Conservation (phyloP, 306 rosid species). For the Lagenaria siceraria region DNA sequence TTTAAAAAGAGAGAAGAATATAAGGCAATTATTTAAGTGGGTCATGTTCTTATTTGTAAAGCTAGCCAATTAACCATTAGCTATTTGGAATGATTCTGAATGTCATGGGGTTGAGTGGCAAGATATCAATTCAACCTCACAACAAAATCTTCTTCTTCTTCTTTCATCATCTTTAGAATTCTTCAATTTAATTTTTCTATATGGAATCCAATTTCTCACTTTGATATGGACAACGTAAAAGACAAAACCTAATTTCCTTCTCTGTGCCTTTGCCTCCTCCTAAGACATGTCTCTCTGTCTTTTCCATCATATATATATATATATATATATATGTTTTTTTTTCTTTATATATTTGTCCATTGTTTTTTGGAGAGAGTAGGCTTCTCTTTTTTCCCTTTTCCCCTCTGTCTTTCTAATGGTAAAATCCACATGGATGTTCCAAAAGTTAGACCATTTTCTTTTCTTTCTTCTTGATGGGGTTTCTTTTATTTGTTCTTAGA, state of each 20-base stretch:
- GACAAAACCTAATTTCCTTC: slow-evolving; percentile 6
- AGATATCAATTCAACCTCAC: neutral
- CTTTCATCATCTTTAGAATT: neutral
- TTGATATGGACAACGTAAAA: neutral
- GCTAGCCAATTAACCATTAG: neutral
- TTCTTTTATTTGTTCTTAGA: neutral
- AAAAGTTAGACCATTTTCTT: neutral
- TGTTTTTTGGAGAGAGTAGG: neutral
- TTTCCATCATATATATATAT: too few relatives aligned
- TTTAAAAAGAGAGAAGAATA: neutral
- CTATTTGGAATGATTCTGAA: slow-evolving; percentile 7
- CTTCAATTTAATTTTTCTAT: neutral
- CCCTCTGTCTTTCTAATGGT: neutral
- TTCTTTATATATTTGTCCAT: too few relatives aligned
- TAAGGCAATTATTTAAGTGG: neutral
- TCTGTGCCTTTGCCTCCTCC: neutral
- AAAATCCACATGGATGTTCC: neutral
- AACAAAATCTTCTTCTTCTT: neutral
- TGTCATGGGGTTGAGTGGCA: neutral
- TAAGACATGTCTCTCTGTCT: neutral
- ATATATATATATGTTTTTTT: too few relatives aligned
- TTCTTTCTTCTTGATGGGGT: neutral
- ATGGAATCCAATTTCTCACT: neutral
- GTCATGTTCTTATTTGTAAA: neutral
- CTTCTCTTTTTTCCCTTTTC: neutral